Base-by-base conservation (phyloP, 169 alveolate genomes). In the Eimeria necatrix region DNA sequence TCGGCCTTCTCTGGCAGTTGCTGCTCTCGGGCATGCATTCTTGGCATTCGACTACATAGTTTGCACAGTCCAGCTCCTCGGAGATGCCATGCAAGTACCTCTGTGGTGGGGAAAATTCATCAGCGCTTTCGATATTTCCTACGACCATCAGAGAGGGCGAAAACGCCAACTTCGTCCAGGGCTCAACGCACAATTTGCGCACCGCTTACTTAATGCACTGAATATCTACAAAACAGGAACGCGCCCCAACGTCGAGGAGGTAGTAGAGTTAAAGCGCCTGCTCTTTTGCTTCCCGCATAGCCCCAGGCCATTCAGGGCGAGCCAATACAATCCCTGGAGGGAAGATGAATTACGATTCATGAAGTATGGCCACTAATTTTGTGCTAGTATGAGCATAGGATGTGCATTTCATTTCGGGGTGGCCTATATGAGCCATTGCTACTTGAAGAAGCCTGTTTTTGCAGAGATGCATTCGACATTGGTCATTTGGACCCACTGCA, bases 171-270 rank as follows among this genome's bases (percentile, higher is more conserved):
- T 24, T 32, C 14, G 20, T 20, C 59, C 59, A 46, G 48, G 18
- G 85, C 24, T 46, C 59, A 4, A 6, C 20, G 61, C 41, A 2
- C 5, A 74, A 20, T 14, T 74, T 3, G 85, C 85, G 48, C 41
- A 18, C 85, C 85, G 60, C 10, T 2, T 74, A 74, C 85, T 74
- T 46, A 59, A 24, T 41, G 85, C 85, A 12, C 41, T 74, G 46
- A 41, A 74, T 74, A 41, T 46, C 56, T 74, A 74, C 60, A 74
- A 74, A 46, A 18, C 14, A 4, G 85, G 85, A 16, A 14, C 6
- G 4, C 85, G 85, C 60, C 56, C 85, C 9, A 20, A 41, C 20
- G 5, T 0, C 59, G 12, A 41, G 12, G 85, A 74, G n/a, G 60
- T 74, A 26, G 48, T 74, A 20, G 60, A 10, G 41, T 59, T 18